phyloP scores from a whole-genome alignment of 306 rosid genomes.

The Lathyrus aphaca region DNA sequence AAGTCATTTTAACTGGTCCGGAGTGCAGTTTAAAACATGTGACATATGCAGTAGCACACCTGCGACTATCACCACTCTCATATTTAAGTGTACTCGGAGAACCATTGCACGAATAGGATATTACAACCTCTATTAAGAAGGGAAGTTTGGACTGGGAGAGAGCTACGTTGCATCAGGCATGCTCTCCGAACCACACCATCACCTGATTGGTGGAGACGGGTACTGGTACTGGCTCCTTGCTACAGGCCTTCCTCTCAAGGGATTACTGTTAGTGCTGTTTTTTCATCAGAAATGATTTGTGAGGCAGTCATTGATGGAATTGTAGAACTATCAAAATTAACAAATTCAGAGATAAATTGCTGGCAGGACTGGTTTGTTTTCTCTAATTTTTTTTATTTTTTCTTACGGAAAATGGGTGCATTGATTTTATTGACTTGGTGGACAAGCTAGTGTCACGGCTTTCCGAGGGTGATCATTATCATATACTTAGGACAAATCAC shows the following conservation, averaged over 20 bases:
- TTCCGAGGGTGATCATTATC: slow-evolving; percentile 82
- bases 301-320: too few species aligned
- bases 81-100: slow-evolving; percentile 97
- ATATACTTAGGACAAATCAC: slow-evolving; percentile 82
- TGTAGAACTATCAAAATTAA: too few species aligned
- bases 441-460: slow-evolving; percentile 87
- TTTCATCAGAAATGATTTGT: too few species aligned
- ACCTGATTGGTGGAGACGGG: too few species aligned
- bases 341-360: too few species aligned
- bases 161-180: slow-evolving; percentile 95
- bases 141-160: slow-evolving; percentile 99
- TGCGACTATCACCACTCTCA: slow-evolving; percentile 88
- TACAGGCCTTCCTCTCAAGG: too few species aligned
- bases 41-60: slow-evolving; percentile 60
- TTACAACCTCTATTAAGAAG: slow-evolving; percentile 77
- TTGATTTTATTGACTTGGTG: slow-evolving; percentile 94
- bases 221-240: too few species aligned
- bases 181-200: slow-evolving; percentile 84
- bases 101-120: slow-evolving; percentile 91
- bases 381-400: slow-evolving; percentile 83
- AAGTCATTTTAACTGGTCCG: slow-evolving; percentile 85
- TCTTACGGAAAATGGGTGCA: slow-evolving; percentile 89
- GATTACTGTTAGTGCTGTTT: too few species aligned
- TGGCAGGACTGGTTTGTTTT: too few species aligned
- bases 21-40: slow-evolving; percentile 74